phyloP scores from a whole-genome alignment of 1,139 yeast genomes.

The Kluyveromyces marxianus region DNA sequence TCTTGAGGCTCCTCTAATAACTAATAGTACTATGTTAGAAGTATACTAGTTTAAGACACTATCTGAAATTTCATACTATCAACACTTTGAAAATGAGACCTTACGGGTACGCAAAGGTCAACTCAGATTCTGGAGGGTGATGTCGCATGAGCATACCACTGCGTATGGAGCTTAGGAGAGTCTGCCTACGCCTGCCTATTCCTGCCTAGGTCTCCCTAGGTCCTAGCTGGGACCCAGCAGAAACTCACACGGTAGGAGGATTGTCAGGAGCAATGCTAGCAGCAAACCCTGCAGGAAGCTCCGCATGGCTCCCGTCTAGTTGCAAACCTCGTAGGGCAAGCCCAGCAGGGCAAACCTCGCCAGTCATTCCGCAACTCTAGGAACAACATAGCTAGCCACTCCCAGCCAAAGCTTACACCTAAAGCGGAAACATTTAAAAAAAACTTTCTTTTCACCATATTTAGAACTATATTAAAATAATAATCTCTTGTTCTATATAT shows the following conservation, averaged over 20 bases:
- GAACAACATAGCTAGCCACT: too few relatives aligned
- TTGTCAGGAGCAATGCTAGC: not conserved
- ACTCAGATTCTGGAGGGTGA: not conserved
- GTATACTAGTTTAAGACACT: not conserved
- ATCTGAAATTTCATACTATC: constrained; percentile 1
- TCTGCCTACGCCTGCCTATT: not conserved
- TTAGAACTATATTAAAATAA: too few relatives aligned
- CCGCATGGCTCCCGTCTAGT: too few relatives aligned
- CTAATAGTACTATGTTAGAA: not conserved
- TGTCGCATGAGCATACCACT: not conserved
- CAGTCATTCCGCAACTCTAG: too few relatives aligned
- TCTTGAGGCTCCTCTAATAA: not conserved
- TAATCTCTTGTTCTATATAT: too few relatives aligned
- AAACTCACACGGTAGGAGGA: not conserved
- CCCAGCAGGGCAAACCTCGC: too few relatives aligned
- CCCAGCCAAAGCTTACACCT: too few relatives aligned
- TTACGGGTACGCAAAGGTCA: not conserved
- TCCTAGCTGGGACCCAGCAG: not conserved
- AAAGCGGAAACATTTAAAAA: too few relatives aligned
- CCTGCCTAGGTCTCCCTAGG: not conserved
- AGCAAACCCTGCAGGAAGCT: too few relatives aligned
- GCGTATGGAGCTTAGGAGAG: not conserved
- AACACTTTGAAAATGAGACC: not conserved
- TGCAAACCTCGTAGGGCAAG: too few relatives aligned
- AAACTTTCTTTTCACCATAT: too few relatives aligned